phyloP scores from a whole-genome alignment of 257 asterid genomes.

The Fraxinus cuspidata region DNA sequence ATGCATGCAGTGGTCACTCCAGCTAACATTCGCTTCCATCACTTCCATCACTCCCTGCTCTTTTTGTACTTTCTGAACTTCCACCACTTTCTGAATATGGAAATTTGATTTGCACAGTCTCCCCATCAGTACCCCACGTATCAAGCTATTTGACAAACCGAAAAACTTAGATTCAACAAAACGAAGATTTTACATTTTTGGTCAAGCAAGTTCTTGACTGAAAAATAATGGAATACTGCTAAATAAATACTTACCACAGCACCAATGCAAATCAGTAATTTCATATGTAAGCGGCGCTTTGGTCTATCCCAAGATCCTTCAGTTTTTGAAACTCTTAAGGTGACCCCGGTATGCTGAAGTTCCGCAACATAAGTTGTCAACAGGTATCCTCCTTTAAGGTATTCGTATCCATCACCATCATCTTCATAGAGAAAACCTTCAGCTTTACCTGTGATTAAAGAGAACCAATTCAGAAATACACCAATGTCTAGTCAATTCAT shows the following conservation, averaged over 20 bases:
- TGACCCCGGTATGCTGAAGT: conserved; percentile 60
- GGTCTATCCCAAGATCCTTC: conserved; percentile 91
- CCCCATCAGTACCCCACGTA: conserved; percentile 85
- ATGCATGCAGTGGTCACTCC: no score
- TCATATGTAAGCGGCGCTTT: conserved; percentile 70
- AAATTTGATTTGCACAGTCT: conserved; percentile 19
- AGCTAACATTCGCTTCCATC: no score
- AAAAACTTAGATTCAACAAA: background rate
- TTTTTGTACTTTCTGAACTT: no score
- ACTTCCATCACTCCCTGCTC: no score
- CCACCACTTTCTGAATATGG: no score
- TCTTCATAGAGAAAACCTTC: conserved; percentile 87
- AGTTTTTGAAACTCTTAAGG: conserved; percentile 57
- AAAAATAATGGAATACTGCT: conserved; percentile 10
- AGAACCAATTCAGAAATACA: conserved; percentile 21
- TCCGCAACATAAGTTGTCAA: conserved; percentile 87
- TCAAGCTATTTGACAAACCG: conserved; percentile 50
- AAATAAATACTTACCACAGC: conserved; percentile 56
- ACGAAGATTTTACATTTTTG: background rate
- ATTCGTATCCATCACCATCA: conserved; percentile 89
- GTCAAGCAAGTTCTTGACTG: conserved; percentile 7
- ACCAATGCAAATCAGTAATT: conserved; percentile 68
- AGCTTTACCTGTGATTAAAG: conserved; percentile 69
- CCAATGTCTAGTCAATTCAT: no score
- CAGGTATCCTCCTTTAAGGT: conserved; percentile 61